These are phyloP conservation scores for Claviceps humidiphila DNA, from an alignment of 2,329 filamentous ascomycete genomes.

Conservation along the genomic window DNA sequence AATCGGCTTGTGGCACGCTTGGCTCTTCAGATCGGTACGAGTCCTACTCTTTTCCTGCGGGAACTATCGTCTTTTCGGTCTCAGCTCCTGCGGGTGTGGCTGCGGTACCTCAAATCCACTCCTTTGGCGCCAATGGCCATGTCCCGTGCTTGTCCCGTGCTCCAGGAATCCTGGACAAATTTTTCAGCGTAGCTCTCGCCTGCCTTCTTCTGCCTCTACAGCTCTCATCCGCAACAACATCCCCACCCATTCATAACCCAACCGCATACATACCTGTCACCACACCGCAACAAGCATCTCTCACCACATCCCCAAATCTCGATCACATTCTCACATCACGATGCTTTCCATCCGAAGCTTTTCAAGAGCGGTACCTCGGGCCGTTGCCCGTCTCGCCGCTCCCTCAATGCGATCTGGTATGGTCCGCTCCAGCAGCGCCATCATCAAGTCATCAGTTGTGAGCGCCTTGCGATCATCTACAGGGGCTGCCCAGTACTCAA, in stretches of 20 bases:
- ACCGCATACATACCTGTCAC: slow-evolving; percentile 3
- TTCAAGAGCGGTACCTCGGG: slow-evolving; percentile 54
- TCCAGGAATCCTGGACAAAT: not conserved
- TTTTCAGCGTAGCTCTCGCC: not conserved
- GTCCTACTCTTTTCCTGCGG: no score
- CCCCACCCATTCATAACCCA: slow-evolving; percentile 6
- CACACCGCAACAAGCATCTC: slow-evolving; percentile 4
- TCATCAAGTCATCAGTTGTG: slow-evolving; percentile 30
- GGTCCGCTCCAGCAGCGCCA: slow-evolving; percentile 33
- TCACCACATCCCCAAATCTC: slow-evolving; percentile 3
- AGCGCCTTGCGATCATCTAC: slow-evolving; percentile 20
- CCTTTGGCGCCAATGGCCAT: no score
- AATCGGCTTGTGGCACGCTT: no score
- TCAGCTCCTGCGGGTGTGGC: no score
- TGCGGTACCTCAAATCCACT: no score
- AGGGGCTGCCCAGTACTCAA: slow-evolving; percentile 35
- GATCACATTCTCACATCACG: not conserved
- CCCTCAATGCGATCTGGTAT: slow-evolving; percentile 34
- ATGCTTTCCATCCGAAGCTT: slow-evolving; percentile 61
- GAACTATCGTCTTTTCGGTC: no score
- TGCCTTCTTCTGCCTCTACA: no score
- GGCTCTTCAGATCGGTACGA: no score
- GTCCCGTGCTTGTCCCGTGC: not conserved
- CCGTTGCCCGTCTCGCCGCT: slow-evolving; percentile 42
- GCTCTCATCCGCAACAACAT: no score